phyloP scores from a whole-genome alignment of 2,329 filamentous ascomycete species.

The Cercospora sp. region DNA sequence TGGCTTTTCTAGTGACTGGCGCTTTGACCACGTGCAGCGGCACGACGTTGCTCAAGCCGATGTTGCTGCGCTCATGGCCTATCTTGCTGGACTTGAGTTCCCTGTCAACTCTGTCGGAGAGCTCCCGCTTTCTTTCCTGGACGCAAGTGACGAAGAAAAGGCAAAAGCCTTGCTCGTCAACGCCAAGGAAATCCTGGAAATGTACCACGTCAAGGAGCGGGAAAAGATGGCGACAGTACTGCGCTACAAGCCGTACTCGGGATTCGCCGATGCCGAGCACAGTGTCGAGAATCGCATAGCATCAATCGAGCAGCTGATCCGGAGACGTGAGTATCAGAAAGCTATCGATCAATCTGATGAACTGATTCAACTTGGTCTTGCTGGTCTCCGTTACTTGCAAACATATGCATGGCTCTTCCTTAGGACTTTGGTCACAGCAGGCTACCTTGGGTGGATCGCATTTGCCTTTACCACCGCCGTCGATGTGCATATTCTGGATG shows the following conservation, averaged over 20 bases:
- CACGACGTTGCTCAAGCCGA: slow-evolving; percentile 95
- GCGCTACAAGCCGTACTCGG: slow-evolving; percentile 72
- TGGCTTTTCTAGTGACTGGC: slow-evolving; percentile 84
- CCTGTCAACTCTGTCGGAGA: slow-evolving; percentile 96
- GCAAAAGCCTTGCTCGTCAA: slow-evolving; percentile 83
- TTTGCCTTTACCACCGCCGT: slow-evolving; percentile 88
- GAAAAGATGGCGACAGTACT: slow-evolving; percentile 75
- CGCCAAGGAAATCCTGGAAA: slow-evolving; percentile 83
- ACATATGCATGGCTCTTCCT: slow-evolving; percentile 99
- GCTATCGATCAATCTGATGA: slow-evolving; percentile 77
- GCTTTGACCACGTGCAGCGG: slow-evolving; percentile 73
- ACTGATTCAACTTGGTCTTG: slow-evolving; percentile 73
- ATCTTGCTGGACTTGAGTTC: slow-evolving; percentile 82
- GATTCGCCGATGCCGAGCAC: slow-evolving; percentile 63
- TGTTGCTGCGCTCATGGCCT: slow-evolving; percentile 92
- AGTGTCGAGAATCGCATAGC: slow-evolving; percentile 67
- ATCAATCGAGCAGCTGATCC: slow-evolving; percentile 68
- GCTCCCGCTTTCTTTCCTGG: slow-evolving; percentile 79
- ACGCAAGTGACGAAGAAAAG: slow-evolving; percentile 71
- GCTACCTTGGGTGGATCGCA: slow-evolving; percentile 93
- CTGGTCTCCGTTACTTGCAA: slow-evolving; percentile 88
- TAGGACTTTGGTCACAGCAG: slow-evolving; percentile 79
- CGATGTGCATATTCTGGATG: slow-evolving; percentile 80
- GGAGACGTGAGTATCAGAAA: slow-evolving; percentile 65
- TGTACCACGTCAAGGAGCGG: slow-evolving; percentile 92